Evolutionary conservation across 768 basidiomycete species (phyloP).

Genomic region (Clathrus columnatus): DNA sequence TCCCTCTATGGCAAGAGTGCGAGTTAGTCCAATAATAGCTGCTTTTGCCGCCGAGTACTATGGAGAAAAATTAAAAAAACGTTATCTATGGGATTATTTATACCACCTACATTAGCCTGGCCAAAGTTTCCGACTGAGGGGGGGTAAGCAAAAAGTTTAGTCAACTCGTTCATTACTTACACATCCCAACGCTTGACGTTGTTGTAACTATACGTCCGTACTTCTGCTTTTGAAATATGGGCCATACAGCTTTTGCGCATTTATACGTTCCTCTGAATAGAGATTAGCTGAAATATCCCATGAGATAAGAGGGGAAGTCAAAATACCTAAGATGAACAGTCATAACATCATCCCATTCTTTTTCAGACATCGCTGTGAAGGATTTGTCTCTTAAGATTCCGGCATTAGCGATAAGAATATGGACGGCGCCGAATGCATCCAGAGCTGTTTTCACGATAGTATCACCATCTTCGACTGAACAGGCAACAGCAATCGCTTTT

Average conservation of each 20-base stretch:
- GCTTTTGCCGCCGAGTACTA: constrained; percentile 91
- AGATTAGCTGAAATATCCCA: background rate
- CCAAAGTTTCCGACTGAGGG: constrained; percentile 84
- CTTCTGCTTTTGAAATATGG: constrained; percentile 92
- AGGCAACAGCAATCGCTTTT: constrained; percentile 73
- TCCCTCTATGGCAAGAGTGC: constrained; percentile 86
- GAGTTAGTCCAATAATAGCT: constrained; percentile 84
- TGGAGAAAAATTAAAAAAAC: constrained; percentile 3
- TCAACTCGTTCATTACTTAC: constrained; percentile 38
- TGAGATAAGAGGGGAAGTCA: background rate
- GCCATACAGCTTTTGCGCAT: constrained; percentile 95
- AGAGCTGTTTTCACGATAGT: constrained; percentile 79
- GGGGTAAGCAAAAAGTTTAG: background rate
- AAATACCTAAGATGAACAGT: constrained; percentile 66
- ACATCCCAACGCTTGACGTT: constrained; percentile 87
- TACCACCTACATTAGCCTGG: constrained; percentile 64
- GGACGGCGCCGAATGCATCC: constrained; percentile 80
- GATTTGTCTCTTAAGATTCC: constrained; percentile 92
- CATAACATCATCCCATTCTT: constrained; percentile 92
- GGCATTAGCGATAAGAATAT: constrained; percentile 86
- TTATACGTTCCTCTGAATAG: constrained; percentile 70
- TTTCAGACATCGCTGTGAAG: constrained; percentile 79
- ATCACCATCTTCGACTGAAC: constrained; percentile 89
- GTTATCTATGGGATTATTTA: background rate
- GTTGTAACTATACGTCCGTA: constrained; percentile 94